Conservation (phyloP, 352 stramenopile genomes). For the Phytophthora quininea region DNA sequence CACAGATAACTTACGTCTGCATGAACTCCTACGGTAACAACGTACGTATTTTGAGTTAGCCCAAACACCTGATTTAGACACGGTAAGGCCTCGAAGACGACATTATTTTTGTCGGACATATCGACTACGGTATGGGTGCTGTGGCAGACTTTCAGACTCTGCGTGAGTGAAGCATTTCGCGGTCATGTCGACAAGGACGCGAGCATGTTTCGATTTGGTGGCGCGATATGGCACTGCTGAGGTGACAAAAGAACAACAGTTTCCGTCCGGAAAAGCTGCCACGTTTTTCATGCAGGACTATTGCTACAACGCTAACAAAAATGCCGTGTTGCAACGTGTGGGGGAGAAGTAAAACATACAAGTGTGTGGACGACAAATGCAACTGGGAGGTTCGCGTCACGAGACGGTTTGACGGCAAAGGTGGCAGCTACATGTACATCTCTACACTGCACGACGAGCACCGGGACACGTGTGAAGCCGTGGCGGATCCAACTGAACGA, state of each 20-base stretch:
- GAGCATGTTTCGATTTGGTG: not conserved
- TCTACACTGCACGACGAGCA: not conserved
- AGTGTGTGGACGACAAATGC: not conserved
- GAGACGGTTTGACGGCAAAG: not conserved
- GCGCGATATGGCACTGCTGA: not conserved
- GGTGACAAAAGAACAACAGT: not conserved
- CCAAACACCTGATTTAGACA: too few species aligned
- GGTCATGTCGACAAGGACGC: too few species aligned
- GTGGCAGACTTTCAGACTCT: too few species aligned
- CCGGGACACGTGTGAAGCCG: not conserved
- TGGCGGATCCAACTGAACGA: not conserved
- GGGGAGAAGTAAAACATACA: not conserved
- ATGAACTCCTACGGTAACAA: too few species aligned
- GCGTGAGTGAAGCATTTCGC: too few species aligned
- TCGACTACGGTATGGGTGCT: too few species aligned
- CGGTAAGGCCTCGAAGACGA: too few species aligned
- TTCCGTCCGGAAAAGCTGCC: not conserved
- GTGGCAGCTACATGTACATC: not conserved
- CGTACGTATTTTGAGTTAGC: too few species aligned
- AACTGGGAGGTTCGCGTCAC: not conserved
- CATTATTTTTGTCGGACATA: too few species aligned
- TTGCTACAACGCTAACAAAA: not conserved
- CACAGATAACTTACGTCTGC: too few species aligned
- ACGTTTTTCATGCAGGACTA: not conserved
- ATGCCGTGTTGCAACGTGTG: not conserved